Evolutionary conservation across 108 stramenopile genomes (phyloP).

Genomic region (Craspedostauros australis): DNA sequence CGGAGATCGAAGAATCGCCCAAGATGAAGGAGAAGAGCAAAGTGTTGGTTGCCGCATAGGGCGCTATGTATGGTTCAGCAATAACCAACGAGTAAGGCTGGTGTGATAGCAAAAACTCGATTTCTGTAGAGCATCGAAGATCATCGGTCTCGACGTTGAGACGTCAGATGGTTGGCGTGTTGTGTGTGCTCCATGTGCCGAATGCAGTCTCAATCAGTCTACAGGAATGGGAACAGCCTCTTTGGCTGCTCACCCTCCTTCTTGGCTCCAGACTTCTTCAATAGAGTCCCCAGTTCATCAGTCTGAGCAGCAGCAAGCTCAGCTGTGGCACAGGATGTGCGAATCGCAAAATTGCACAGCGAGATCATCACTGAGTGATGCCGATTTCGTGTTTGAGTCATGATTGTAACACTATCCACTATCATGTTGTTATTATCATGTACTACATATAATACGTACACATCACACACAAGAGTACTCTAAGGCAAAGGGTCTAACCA

Average conservation of each 20-base stretch:
- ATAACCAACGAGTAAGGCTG: background rate
- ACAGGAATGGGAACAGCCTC: constrained; percentile 3
- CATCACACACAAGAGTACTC: too few relatives aligned
- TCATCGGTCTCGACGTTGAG: background rate
- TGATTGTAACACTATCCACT: too few relatives aligned
- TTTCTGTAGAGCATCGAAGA: background rate
- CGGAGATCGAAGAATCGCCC: background rate
- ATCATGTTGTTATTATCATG: too few relatives aligned
- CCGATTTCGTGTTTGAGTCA: too few relatives aligned
- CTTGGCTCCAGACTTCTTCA: constrained; percentile 15
- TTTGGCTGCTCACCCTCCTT: constrained; percentile 32
- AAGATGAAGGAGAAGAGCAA: background rate
- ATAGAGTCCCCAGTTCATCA: constrained; percentile 38
- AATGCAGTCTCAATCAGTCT: background rate
- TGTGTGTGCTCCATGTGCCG: constrained; percentile 3
- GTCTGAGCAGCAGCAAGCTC: constrained; percentile 46
- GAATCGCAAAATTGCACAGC: too few relatives aligned
- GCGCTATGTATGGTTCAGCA: background rate
- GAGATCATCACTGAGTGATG: too few relatives aligned
- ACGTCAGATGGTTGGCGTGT: background rate
- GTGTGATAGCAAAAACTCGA: background rate
- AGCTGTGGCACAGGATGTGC: too few relatives aligned
- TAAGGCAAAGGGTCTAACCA: constrained; percentile 49
- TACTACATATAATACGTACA: too few relatives aligned
- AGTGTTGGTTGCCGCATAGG: background rate